These are phyloP conservation scores for Papiliotrema flavescens DNA, from an alignment of 1,284 basidiomycete genomes.

Conservation along the genomic window DNA sequence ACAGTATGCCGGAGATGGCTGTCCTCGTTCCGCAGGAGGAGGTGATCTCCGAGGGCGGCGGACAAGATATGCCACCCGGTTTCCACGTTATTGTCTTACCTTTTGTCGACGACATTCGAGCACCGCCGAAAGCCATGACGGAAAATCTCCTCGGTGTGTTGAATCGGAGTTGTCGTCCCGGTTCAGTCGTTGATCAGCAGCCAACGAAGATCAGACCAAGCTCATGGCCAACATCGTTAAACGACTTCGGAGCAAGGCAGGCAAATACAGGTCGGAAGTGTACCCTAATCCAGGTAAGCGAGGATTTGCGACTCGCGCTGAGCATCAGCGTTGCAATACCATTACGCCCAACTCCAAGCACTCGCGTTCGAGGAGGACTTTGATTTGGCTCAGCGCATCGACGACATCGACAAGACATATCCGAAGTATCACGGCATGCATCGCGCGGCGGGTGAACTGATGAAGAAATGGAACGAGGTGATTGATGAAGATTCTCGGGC, in stretches of 20 bases:
- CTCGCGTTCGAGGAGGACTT: constrained; percentile 86
- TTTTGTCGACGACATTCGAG: constrained; percentile 89
- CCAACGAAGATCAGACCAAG: constrained; percentile 64
- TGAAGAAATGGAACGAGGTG: constrained; percentile 69
- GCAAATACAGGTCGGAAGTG: constrained; percentile 77
- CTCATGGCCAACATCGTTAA: constrained; percentile 71
- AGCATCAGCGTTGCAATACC: constrained; percentile 61
- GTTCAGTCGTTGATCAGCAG: too few relatives aligned
- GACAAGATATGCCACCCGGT: constrained; percentile 75
- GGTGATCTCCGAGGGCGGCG: constrained; percentile 65
- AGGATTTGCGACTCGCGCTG: background rate
- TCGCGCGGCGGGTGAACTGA: constrained; percentile 71
- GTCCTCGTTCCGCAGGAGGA: constrained; percentile 87
- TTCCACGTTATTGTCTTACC: constrained; percentile 89
- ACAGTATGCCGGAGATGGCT: constrained; percentile 73
- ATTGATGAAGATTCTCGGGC: constrained; percentile 64
- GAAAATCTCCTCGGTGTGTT: constrained; percentile 52
- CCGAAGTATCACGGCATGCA: constrained; percentile 77
- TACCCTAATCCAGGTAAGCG: constrained; percentile 84
- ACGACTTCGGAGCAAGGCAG: constrained; percentile 72
- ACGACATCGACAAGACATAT: constrained; percentile 62
- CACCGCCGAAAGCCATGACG: constrained; percentile 55
- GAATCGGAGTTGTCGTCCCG: too few relatives aligned
- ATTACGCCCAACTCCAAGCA: constrained; percentile 86
- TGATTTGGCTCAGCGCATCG: constrained; percentile 61